These are phyloP conservation scores for Ceratobasidium sp. DNA, from an alignment of 1,284 basidiomycete genomes.

Conservation along the genomic window DNA sequence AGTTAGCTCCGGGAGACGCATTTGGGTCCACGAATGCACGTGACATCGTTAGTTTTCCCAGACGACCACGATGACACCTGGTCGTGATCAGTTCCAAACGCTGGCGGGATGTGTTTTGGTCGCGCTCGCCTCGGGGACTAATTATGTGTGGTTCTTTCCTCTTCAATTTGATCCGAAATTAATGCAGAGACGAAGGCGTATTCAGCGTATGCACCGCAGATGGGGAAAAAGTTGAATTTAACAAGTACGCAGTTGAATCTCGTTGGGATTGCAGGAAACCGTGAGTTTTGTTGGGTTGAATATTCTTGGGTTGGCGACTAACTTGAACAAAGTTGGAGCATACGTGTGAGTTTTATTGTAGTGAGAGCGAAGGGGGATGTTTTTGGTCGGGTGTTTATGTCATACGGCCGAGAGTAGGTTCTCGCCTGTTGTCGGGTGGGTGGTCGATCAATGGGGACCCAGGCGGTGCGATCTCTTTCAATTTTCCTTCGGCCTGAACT, in stretches of 20 bases:
- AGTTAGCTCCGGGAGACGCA: too few relatives aligned
- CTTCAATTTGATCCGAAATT: not conserved
- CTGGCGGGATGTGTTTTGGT: slow-evolving; percentile 41
- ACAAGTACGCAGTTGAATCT: slow-evolving; percentile 80
- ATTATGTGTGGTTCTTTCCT: slow-evolving; percentile 40
- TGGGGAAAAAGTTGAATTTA: slow-evolving; percentile 51
- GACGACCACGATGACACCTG: slow-evolving; percentile 30
- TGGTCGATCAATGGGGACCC: slow-evolving; percentile 75
- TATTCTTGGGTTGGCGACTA: not conserved
- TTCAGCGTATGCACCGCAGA: slow-evolving; percentile 37
- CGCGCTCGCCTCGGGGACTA: slow-evolving; percentile 43
- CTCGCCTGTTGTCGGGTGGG: slow-evolving; percentile 73
- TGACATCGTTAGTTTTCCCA: too few relatives aligned
- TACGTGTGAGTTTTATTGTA: slow-evolving; percentile 55
- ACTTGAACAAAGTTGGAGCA: slow-evolving; percentile 13
- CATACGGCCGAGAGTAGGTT: slow-evolving; percentile 69
- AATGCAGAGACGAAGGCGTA: slow-evolving; percentile 11
- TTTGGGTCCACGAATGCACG: too few relatives aligned
- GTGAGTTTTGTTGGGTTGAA: not conserved
- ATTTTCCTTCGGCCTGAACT: slow-evolving; percentile 53
- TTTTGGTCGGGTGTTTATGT: slow-evolving; percentile 49
- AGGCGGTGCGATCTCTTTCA: slow-evolving; percentile 56
- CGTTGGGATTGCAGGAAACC: slow-evolving; percentile 59
- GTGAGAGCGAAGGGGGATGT: too few relatives aligned
- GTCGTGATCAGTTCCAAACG: slow-evolving; percentile 22